Percentiles rank a stretch among this genome's conserved stretches.
These are phyloP conservation scores for Metschnikowia kofuensis DNA, from an alignment of 805 yeast genomes.

Conservation along the genomic window DNA sequence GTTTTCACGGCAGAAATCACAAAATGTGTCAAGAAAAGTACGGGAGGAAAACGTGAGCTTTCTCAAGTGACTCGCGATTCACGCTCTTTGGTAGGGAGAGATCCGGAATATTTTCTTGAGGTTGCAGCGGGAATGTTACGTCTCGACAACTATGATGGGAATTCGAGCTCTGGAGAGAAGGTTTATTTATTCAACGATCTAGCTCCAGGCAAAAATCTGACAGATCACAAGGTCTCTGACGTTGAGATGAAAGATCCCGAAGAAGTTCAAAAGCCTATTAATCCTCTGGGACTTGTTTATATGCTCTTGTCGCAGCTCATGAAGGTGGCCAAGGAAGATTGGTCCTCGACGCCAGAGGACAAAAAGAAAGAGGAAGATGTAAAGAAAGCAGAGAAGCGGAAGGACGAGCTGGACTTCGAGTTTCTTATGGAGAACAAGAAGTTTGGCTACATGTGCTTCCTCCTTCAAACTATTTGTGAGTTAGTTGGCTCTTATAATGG, in stretches of 20 bases:
- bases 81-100: constrained; percentile 45
- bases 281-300: constrained; percentile 59
- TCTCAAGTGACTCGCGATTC: constrained; percentile 47
- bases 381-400: constrained; percentile 2
- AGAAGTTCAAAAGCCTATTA: constrained; percentile 6
- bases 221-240: constrained; percentile 14
- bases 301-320: constrained; percentile 64
- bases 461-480: constrained; percentile 68
- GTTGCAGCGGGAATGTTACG: constrained; percentile 40
- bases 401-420: constrained; percentile 13
- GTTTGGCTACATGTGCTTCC: constrained; percentile 64
- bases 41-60: constrained; percentile 22
- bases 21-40: constrained; percentile 21
- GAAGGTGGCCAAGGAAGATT: constrained; percentile 38
- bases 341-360: constrained; percentile 22
- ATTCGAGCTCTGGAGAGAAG: constrained; percentile 19
- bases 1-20: constrained; percentile 52
- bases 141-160: constrained; percentile 43
- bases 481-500: constrained; percentile 74
- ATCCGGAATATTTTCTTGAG: constrained; percentile 49
- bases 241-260: constrained; percentile 29
- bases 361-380: constrained; percentile 1
- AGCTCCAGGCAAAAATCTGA: constrained; percentile 4
- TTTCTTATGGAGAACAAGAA: constrained; percentile 46
- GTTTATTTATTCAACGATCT: constrained; percentile 17